Conservation (phyloP, 2,329 filamentous ascomycete genomes). For the Stachybotrys chartarum region DNA sequence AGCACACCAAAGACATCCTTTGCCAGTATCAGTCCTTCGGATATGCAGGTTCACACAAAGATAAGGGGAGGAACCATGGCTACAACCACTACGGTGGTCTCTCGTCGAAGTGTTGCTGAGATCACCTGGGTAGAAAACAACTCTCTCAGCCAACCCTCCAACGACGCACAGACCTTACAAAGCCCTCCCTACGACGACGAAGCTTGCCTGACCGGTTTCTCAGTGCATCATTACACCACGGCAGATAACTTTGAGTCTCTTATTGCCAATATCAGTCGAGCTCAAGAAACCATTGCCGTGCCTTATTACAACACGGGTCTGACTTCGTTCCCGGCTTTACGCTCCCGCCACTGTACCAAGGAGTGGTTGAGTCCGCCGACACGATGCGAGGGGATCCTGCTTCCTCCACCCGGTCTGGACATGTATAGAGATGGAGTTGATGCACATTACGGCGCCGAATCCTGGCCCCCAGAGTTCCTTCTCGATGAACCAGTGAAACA, state of each 20-base stretch:
- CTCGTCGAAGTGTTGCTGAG: slow-evolving; percentile 19
- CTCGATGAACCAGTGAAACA: slow-evolving; percentile 7
- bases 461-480: slow-evolving; percentile 2
- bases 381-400: slow-evolving; percentile 2
- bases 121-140: slow-evolving; percentile 18
- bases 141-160: neutral
- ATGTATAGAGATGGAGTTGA: slow-evolving; percentile 23
- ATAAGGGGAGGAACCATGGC: slow-evolving; percentile 9
- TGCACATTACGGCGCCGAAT: slow-evolving; percentile 14
- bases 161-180: slow-evolving; percentile 3
- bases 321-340: slow-evolving; percentile 25
- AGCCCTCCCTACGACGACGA: slow-evolving; percentile 4
- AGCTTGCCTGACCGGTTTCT: slow-evolving; percentile 6
- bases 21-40: slow-evolving; percentile 11
- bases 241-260: slow-evolving; percentile 10
- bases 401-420: slow-evolving; percentile 9
- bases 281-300: slow-evolving; percentile 8
- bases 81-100: slow-evolving; percentile 19
- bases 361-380: slow-evolving; percentile 21
- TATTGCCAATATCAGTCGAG: slow-evolving; percentile 10
- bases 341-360: slow-evolving; percentile 20
- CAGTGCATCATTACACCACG: slow-evolving; percentile 13
- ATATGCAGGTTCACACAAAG: slow-evolving; percentile 14
- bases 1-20: slow-evolving; percentile 23
- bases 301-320: slow-evolving; percentile 17